Evolutionary conservation across 345 rosid species (phyloP).

Genomic region (Hypericum androsaemum): DNA sequence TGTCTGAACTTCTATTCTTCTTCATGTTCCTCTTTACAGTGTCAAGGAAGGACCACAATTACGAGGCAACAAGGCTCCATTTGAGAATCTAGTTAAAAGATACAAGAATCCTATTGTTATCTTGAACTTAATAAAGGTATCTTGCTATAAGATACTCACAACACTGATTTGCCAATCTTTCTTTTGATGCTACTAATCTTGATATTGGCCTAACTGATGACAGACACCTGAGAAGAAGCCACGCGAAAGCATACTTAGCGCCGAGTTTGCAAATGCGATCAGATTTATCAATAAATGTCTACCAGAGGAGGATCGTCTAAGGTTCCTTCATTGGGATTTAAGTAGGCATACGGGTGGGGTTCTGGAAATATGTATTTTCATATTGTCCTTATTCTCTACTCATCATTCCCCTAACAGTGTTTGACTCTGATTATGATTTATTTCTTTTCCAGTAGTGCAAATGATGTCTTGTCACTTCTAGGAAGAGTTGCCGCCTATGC

Average conservation of each 20-base stretch:
- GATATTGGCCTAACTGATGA: constrained; percentile 13
- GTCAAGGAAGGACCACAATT: constrained; percentile 63
- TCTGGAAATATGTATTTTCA: constrained; percentile 43
- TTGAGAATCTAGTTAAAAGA: constrained; percentile 79
- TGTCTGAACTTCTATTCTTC: neutral
- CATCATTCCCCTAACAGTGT: constrained; percentile 3
- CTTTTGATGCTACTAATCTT: constrained; percentile 12
- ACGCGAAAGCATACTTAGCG: constrained; percentile 74
- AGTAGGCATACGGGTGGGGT: constrained; percentile 56
- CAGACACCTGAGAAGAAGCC: constrained; percentile 85
- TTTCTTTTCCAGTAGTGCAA: constrained; percentile 42
- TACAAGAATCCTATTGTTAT: constrained; percentile 86
- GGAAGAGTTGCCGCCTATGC: constrained; percentile 59
- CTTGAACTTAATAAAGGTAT: constrained; percentile 81
- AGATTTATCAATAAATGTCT: constrained; percentile 50
- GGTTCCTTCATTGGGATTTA: constrained; percentile 88
- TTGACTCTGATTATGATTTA: constrained; percentile 8
- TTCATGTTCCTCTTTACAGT: constrained; percentile 35
- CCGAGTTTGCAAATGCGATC: constrained; percentile 76
- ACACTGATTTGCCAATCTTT: constrained; percentile 4
- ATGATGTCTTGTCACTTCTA: constrained; percentile 59
- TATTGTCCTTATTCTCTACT: constrained; percentile 1
- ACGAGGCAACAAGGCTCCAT: constrained; percentile 83
- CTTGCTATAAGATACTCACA: constrained; percentile 11
- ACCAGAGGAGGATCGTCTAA: constrained; percentile 51